Conservation (phyloP, 495 filamentous ascomycete genomes). For the Lasiosphaeria ovina region DNA sequence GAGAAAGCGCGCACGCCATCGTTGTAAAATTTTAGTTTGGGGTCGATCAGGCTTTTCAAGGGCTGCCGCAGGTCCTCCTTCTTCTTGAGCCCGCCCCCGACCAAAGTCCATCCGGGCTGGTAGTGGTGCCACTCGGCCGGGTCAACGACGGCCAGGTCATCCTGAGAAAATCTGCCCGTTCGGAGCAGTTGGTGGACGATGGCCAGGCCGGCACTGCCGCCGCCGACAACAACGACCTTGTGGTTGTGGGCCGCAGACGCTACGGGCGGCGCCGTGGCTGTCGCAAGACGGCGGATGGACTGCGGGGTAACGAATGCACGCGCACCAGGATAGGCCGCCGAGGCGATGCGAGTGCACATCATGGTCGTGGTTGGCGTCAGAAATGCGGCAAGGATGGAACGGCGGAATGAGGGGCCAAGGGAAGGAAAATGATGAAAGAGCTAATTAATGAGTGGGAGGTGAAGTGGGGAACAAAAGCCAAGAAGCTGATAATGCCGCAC, state of each 20-base stretch:
- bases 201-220: constrained; percentile 59
- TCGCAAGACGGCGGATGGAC: constrained; percentile 15
- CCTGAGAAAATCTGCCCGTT: constrained; percentile 50
- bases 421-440: not conserved
- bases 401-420: not conserved
- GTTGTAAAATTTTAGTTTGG: constrained; percentile 63
- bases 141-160: constrained; percentile 68
- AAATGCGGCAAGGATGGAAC: not conserved
- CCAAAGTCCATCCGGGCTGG: constrained; percentile 54
- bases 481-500: no score
- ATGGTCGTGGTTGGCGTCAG: not conserved
- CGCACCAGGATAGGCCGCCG: not conserved
- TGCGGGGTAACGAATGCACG: not conserved
- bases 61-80: constrained; percentile 54
- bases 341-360: not conserved
- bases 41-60: constrained; percentile 51
- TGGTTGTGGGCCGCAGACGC: constrained; percentile 41
- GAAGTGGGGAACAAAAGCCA: no score
- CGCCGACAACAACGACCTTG: constrained; percentile 64
- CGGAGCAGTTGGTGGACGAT: constrained; percentile 63
- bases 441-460: not conserved
- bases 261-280: constrained; percentile 39
- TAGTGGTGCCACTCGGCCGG: constrained; percentile 65
- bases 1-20: constrained; percentile 50
- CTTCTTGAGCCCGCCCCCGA: constrained; percentile 60